Evolutionary conservation across 2,329 filamentous ascomycete species (phyloP).

Genomic region (Alternaria rosae): DNA sequence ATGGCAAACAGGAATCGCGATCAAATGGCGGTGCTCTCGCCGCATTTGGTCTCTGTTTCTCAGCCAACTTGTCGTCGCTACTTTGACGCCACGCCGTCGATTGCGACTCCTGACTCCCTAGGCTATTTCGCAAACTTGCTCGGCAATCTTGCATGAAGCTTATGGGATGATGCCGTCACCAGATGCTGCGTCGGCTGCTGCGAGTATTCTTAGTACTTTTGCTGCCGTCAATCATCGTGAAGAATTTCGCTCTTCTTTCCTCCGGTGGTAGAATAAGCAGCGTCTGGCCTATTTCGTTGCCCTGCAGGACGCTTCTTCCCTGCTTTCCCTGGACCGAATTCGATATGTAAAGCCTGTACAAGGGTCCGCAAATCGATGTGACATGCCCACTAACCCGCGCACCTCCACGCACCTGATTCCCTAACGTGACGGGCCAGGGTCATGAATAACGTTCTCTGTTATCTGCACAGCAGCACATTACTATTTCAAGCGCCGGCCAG

Average conservation of each 20-base stretch:
- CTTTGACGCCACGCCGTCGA: not conserved
- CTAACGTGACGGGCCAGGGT: slow-evolving; percentile 2
- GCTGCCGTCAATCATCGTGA: not conserved
- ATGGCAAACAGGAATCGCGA: slow-evolving; percentile 10
- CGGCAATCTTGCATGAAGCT: slow-evolving; percentile 8
- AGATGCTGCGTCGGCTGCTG: not conserved
- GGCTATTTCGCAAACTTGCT: not conserved
- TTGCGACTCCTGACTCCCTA: not conserved
- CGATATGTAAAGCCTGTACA: slow-evolving; percentile 9
- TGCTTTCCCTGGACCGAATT: slow-evolving; percentile 13
- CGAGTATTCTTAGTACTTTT: not conserved
- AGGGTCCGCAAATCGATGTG: slow-evolving; percentile 19
- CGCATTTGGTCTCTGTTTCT: not conserved
- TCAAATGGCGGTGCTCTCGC: slow-evolving; percentile 3
- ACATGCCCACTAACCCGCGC: slow-evolving; percentile 17
- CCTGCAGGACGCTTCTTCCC: slow-evolving; percentile 15
- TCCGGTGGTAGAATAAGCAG: slow-evolving; percentile 1
- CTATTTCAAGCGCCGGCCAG: slow-evolving; percentile 7
- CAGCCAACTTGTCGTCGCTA: not conserved
- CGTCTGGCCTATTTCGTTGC: slow-evolving; percentile 4
- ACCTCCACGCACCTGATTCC: slow-evolving; percentile 8
- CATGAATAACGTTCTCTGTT: slow-evolving; percentile 13
- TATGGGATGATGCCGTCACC: slow-evolving; percentile 7
- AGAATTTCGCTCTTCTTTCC: not conserved
- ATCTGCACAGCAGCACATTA: slow-evolving; percentile 14